Conservation (phyloP, 768 basidiomycete genomes). For the Collybia mongolica region DNA sequence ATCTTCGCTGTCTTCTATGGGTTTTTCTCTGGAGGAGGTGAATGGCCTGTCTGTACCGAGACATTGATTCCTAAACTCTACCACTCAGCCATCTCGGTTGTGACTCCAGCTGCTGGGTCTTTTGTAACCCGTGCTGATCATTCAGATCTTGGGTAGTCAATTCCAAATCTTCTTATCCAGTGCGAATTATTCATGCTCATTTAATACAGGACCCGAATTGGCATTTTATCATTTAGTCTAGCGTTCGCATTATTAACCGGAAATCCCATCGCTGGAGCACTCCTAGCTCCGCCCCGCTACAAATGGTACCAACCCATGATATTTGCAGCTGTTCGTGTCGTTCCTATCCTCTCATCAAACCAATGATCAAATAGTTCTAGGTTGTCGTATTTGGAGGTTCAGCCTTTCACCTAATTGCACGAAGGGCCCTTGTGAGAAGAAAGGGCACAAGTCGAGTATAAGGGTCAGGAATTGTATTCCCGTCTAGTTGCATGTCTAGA, state of each 20-base stretch:
- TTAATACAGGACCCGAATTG: slow-evolving; percentile 39
- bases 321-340: slow-evolving; percentile 39
- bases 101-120: slow-evolving; percentile 35
- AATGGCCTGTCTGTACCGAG: slow-evolving; percentile 11
- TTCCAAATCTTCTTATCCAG: not conserved
- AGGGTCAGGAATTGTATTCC: not conserved
- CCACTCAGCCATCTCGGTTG: slow-evolving; percentile 36
- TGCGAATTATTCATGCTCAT: not conserved
- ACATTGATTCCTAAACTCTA: not conserved
- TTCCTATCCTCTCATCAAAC: not conserved
- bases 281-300: slow-evolving; percentile 37
- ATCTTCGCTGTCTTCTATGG: slow-evolving; percentile 50
- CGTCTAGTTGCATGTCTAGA: not conserved
- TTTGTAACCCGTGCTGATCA: slow-evolving; percentile 37
- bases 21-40: slow-evolving; percentile 55
- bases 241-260: slow-evolving; percentile 47
- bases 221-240: slow-evolving; percentile 40
- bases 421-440: slow-evolving; percentile 29
- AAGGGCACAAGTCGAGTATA: slow-evolving; percentile 20
- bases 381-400: slow-evolving; percentile 33
- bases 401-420: slow-evolving; percentile 26
- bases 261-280: slow-evolving; percentile 51
- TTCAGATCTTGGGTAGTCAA: slow-evolving; percentile 43
- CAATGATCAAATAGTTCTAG: slow-evolving; percentile 14
- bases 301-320: slow-evolving; percentile 41